phyloP scores from a whole-genome alignment of 192 early-diverging fungal genomes.

The Mortierella hygrophila region DNA sequence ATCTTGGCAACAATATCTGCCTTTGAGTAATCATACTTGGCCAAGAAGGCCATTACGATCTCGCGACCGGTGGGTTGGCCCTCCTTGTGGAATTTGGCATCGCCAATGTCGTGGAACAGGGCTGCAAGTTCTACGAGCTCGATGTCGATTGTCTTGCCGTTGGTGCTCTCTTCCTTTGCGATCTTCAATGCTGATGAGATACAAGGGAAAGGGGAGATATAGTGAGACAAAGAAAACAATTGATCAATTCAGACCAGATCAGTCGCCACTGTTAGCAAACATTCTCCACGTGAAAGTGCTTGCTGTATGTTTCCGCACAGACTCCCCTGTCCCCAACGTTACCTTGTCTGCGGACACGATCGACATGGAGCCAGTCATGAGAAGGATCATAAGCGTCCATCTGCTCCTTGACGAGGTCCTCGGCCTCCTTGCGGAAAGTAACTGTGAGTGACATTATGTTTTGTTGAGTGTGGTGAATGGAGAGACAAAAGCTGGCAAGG shows the following conservation, averaged over 20 bases:
- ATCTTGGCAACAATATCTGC: conserved; percentile 67
- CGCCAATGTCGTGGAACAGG: conserved; percentile 77
- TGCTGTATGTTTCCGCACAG: background rate
- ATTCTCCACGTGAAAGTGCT: background rate
- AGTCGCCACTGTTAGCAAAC: background rate
- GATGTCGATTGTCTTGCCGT: conserved; percentile 57
- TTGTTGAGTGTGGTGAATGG: background rate
- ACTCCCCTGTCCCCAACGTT: background rate
- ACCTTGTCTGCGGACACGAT: conserved; percentile 74
- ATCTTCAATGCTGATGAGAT: conserved; percentile 55
- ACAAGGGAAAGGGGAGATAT: background rate
- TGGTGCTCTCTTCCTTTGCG: conserved; percentile 50
- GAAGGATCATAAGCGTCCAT: conserved; percentile 78
- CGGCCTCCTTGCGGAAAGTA: conserved; percentile 53
- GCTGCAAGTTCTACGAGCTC: conserved; percentile 75
- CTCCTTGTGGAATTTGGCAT: conserved; percentile 73
- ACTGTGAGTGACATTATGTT: conserved; percentile 28
- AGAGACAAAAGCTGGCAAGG: background rate
- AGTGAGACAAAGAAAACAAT: background rate
- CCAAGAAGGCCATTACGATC: conserved; percentile 61
- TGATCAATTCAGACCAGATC: background rate
- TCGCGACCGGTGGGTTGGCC: conserved; percentile 60
- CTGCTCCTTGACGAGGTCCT: conserved; percentile 69
- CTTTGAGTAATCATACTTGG: conserved; percentile 53
- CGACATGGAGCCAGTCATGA: conserved; percentile 78